Base-by-base conservation (phyloP, 352 stramenopile species). In the Pythium angustatum region DNA sequence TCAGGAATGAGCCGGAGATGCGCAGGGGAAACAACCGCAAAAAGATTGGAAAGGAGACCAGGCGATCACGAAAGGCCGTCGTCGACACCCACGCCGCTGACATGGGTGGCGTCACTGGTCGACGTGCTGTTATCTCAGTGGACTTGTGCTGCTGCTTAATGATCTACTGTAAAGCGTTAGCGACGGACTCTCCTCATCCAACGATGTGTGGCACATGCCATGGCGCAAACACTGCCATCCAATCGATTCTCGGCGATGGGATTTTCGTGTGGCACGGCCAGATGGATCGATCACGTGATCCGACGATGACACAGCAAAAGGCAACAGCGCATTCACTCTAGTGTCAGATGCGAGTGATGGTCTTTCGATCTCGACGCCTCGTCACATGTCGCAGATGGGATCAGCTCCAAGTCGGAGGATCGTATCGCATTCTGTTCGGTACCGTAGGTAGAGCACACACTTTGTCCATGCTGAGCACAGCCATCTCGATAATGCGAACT, bases 151-250 rank as follows among this genome's bases (percentile, higher is more conserved):
- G 15, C 11, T 10, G 22, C 2, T 24, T 14, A 3, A 19, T 45
- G 10, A 45, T 45, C 47, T 38, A 53, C 6, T 53, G 26, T 19
- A 38, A 24, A 38, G 47, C 24, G 47, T 24, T 53, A 53, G 8
- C 8, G 8, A 10, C 24, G 8, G 8, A 15, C 27, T 54, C 48
- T 54, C 28, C 27, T 54, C 48, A 54, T 54, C 48, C 6, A n/a
- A n/a, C n/a, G n/a, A n/a, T n/a, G n/a, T 5, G 40, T 44, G 38
- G 22, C 38, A 19, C 34, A 15, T 22, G 17, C 31, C 48, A 41
- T 54, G 48, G 31, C 48, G 48, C 48, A 54, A 54, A 40, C 48
- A 28, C 31, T 54, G 48, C 48, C 48, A 54, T 54, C 48, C 48
- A 54, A 54, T 54, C 48, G n/a, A n/a, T n/a, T n/a, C 17, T 22